Percentiles rank a stretch among this genome's conserved stretches.
phyloP scores from a whole-genome alignment of 1,284 basidiomycete species.

The Cystobasidiaceae sp. region DNA sequence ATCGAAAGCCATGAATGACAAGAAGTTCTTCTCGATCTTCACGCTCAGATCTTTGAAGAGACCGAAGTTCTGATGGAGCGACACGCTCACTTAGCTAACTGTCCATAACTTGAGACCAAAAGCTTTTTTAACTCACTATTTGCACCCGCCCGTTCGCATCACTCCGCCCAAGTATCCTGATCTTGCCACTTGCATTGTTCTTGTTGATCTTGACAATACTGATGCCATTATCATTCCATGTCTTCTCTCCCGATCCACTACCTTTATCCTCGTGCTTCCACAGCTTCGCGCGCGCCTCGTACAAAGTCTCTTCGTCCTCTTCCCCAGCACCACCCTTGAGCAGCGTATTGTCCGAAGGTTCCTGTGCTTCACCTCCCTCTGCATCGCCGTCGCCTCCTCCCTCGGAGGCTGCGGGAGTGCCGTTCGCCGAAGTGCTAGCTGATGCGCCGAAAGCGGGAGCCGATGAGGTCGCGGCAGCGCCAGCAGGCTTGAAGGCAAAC shows the following conservation, averaged over 20 bases:
- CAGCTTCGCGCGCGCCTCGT: slow-evolving; percentile 27
- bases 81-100: background rate
- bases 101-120: background rate
- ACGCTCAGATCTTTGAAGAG: slow-evolving; percentile 25
- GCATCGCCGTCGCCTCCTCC: background rate
- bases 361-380: slow-evolving; percentile 5
- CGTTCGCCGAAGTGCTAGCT: background rate
- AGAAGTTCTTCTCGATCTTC: slow-evolving; percentile 36
- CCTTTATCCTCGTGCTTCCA: slow-evolving; percentile 28
- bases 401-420: slow-evolving; percentile 13
- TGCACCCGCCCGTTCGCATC: slow-evolving; percentile 37
- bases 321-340: slow-evolving; percentile 28
- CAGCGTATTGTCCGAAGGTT: slow-evolving; percentile 5
- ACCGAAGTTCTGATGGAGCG: slow-evolving; percentile 35
- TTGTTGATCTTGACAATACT: slow-evolving; percentile 36
- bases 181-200: slow-evolving; percentile 32
- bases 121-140: slow-evolving; percentile 34
- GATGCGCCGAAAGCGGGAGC: slow-evolving; percentile 11
- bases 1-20: slow-evolving; percentile 35
- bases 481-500: background rate
- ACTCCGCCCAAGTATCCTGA: slow-evolving; percentile 37
- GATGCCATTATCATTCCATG: slow-evolving; percentile 27
- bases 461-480: background rate
- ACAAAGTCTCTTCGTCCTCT: slow-evolving; percentile 28
- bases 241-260: slow-evolving; percentile 14